A percentile compares a stretch with the other conserved stretches of the same genome.
Conservation (phyloP, 208 protist genomes). For the Trypanosoma lewisi region DNA sequence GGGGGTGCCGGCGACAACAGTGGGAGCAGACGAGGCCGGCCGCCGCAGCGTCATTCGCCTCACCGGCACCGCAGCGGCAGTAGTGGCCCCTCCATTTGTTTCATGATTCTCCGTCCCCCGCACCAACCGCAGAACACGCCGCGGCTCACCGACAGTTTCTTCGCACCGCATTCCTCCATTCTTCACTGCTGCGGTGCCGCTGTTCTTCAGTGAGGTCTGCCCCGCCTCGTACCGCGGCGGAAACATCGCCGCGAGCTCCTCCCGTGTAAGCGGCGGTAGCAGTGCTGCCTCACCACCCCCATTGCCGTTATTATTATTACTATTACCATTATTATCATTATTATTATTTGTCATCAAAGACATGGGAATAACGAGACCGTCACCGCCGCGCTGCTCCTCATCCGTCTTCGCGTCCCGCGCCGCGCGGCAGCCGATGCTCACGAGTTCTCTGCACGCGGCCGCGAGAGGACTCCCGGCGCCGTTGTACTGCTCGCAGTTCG, state of each 20-base stretch:
- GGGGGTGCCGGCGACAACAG: neutral
- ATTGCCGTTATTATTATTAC: neutral
- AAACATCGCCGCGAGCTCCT: constrained; percentile 35
- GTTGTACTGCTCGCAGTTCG: constrained; percentile 65
- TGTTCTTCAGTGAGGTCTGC: neutral
- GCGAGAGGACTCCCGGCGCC: constrained; percentile 38
- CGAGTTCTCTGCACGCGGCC: constrained; percentile 31
- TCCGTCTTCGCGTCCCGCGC: constrained; percentile 50
- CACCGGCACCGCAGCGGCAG: neutral
- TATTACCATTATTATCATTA: neutral
- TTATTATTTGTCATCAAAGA: neutral
- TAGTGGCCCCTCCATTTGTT: neutral
- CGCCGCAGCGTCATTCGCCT: neutral
- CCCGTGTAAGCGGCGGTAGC: neutral
- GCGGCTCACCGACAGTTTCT: neutral
- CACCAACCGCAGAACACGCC: constrained; percentile 11
- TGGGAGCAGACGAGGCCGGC: neutral
- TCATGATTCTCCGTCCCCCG: neutral
- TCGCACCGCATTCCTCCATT: neutral
- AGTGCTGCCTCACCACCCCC: neutral
- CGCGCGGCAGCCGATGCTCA: constrained; percentile 32
- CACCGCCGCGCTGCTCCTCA: constrained; percentile 22
- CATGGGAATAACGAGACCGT: constrained; percentile 1
- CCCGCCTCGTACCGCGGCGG: constrained; percentile 17
- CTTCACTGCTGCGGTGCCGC: neutral